phyloP scores from a whole-genome alignment of 2,329 filamentous ascomycete genomes.

The Colletotrichum cordylinicola region DNA sequence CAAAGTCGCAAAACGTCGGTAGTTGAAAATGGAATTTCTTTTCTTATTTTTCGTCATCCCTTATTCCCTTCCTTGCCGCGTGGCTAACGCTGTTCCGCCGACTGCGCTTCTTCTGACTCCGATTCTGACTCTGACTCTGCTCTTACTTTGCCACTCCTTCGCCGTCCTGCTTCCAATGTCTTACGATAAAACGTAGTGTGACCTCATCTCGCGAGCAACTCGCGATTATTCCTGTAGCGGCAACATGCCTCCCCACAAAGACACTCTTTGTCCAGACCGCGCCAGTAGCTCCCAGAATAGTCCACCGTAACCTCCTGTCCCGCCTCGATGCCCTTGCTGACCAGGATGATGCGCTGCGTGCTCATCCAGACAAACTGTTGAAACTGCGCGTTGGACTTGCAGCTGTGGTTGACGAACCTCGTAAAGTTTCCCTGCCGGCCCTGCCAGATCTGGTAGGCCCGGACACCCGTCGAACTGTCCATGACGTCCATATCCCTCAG shows the following conservation, averaged over 20 bases:
- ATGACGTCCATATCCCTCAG: slow-evolving; percentile 60
- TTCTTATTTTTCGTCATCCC: neutral
- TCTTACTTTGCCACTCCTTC: neutral
- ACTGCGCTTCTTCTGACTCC: neutral
- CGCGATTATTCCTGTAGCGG: slow-evolving; percentile 39
- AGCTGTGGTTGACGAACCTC: slow-evolving; percentile 65
- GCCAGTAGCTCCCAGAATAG: slow-evolving; percentile 64
- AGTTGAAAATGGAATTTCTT: neutral
- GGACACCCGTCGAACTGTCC: slow-evolving; percentile 44
- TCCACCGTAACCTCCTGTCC: slow-evolving; percentile 63
- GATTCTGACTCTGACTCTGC: neutral
- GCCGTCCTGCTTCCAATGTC: neutral
- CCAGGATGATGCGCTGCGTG: slow-evolving; percentile 58
- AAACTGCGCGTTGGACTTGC: slow-evolving; percentile 61
- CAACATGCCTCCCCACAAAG: slow-evolving; percentile 59
- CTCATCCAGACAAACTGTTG: slow-evolving; percentile 63
- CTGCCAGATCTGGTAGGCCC: slow-evolving; percentile 63
- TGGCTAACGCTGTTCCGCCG: neutral
- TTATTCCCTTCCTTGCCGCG: neutral
- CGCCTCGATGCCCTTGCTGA: slow-evolving; percentile 59
- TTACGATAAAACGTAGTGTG: neutral
- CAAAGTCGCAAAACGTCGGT: neutral
- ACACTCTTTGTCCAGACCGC: slow-evolving; percentile 58
- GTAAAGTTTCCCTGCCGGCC: slow-evolving; percentile 62
- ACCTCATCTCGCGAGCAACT: neutral